phyloP scores from a whole-genome alignment of 2,329 filamentous ascomycete species.

The Amauroascus niger region DNA sequence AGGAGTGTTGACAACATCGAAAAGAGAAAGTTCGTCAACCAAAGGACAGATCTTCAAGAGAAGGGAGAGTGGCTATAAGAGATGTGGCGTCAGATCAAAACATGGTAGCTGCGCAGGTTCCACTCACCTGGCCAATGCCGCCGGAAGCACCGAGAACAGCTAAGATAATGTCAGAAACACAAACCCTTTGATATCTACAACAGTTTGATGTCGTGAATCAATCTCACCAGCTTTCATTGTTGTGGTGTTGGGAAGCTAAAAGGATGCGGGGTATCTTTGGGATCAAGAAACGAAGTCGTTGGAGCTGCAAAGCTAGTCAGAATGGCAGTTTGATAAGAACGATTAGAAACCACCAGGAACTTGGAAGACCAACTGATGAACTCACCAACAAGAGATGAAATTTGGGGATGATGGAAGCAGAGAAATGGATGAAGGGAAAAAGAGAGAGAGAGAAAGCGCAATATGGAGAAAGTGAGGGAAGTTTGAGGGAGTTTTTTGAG shows the following conservation, averaged over 20 bases:
- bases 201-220: neutral
- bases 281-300: neutral
- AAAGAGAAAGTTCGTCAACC: conserved; percentile 86
- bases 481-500: no score
- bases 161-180: conserved; percentile 26
- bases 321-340: neutral
- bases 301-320: conserved; percentile 1
- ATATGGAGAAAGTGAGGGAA: no score
- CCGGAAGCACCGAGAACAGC: conserved; percentile 90
- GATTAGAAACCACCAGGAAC: neutral
- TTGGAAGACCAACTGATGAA: neutral
- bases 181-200: neutral
- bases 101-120: neutral
- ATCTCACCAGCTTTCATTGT: conserved; percentile 33
- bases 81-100: conserved; percentile 1
- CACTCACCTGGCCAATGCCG: conserved; percentile 88
- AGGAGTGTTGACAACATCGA: conserved; percentile 98
- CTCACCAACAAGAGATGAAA: conserved; percentile 2
- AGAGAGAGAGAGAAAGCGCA: conserved; percentile 11
- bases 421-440: conserved; percentile 11
- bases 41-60: conserved; percentile 84
- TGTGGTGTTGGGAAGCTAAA: conserved; percentile 16
- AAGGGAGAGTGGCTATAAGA: conserved; percentile 74
- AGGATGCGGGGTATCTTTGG: conserved; percentile 13
- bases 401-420: conserved; percentile 1